These are phyloP conservation scores for Geotrichum macrosporum DNA, from an alignment of 1,139 yeast species.

Conservation along the genomic window DNA sequence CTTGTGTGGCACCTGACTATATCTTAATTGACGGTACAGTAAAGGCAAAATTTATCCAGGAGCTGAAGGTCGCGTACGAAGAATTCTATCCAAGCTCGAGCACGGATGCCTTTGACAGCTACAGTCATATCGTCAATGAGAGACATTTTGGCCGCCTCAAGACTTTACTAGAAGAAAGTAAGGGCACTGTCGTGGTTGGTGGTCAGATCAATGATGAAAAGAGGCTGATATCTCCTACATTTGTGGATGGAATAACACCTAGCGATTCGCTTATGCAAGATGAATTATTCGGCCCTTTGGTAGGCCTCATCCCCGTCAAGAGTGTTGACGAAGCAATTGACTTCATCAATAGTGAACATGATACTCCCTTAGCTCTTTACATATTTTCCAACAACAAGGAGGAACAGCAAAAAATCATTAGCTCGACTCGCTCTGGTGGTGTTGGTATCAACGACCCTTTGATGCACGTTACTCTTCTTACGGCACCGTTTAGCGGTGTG, in stretches of 20 bases:
- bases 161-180: slow-evolving; percentile 47
- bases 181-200: slow-evolving; percentile 57
- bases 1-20: slow-evolving; percentile 88
- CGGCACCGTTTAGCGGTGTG: slow-evolving; percentile 88
- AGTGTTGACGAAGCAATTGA: slow-evolving; percentile 50
- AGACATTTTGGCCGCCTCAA: slow-evolving; percentile 53
- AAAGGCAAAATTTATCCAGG: slow-evolving; percentile 50
- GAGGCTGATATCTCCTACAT: slow-evolving; percentile 68
- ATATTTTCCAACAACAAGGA: slow-evolving; percentile 56
- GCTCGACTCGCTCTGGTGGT: slow-evolving; percentile 68
- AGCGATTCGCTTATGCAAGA: slow-evolving; percentile 67
- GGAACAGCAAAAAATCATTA: slow-evolving; percentile 51
- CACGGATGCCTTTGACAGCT: slow-evolving; percentile 40
- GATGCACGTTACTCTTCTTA: slow-evolving; percentile 64
- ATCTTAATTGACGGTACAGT: slow-evolving; percentile 58
- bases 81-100: slow-evolving; percentile 46
- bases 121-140: slow-evolving; percentile 60
- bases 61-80: slow-evolving; percentile 44
- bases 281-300: slow-evolving; percentile 81
- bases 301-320: slow-evolving; percentile 63
- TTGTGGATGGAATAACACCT: slow-evolving; percentile 58
- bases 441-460: slow-evolving; percentile 66
- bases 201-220: slow-evolving; percentile 46
- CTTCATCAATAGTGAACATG: slow-evolving; percentile 51
- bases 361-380: slow-evolving; percentile 86